Percentiles rank a stretch among this genome's conserved stretches.
Evolutionary conservation across 2,329 filamentous ascomycete species (phyloP).

Genomic region (Pseudocercospora macadamiae): DNA sequence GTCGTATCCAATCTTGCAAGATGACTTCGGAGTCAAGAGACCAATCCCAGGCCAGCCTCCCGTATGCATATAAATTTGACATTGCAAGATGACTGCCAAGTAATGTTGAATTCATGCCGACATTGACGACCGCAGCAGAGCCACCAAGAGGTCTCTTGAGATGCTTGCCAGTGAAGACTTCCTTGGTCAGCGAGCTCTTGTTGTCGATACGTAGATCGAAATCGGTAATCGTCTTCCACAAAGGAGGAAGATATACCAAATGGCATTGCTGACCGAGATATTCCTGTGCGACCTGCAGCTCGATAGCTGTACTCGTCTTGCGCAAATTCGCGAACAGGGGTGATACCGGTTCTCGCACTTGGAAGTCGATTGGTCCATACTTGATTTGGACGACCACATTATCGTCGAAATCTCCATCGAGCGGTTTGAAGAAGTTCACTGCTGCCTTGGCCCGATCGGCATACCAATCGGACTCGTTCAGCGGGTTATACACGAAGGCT

Average conservation of each 20-base stretch:
- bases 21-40: conserved; percentile 52
- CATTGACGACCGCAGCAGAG: conserved; percentile 68
- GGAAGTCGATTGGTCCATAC: conserved; percentile 74
- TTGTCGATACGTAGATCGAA: conserved; percentile 67
- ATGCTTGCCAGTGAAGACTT: conserved; percentile 63
- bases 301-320: conserved; percentile 59
- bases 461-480: conserved; percentile 64
- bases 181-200: conserved; percentile 58
- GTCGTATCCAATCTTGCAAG: conserved; percentile 66
- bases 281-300: conserved; percentile 69
- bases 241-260: conserved; percentile 67
- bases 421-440: conserved; percentile 65
- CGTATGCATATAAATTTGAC: conserved; percentile 73
- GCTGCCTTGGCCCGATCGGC: conserved; percentile 71
- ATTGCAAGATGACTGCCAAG: conserved; percentile 70
- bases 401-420: conserved; percentile 68
- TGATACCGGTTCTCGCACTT: conserved; percentile 68
- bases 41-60: conserved; percentile 68
- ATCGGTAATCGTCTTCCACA: conserved; percentile 70
- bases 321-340: conserved; percentile 63
- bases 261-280: conserved; percentile 73
- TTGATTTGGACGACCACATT: conserved; percentile 76
- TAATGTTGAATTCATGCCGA: conserved; percentile 69
- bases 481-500: conserved; percentile 69
- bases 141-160: conserved; percentile 63